A percentile compares a stretch with the other conserved stretches of the same genome.
phyloP scores from a whole-genome alignment of 176 grass and related monocot genomes.

The Aegilops tauschii region DNA sequence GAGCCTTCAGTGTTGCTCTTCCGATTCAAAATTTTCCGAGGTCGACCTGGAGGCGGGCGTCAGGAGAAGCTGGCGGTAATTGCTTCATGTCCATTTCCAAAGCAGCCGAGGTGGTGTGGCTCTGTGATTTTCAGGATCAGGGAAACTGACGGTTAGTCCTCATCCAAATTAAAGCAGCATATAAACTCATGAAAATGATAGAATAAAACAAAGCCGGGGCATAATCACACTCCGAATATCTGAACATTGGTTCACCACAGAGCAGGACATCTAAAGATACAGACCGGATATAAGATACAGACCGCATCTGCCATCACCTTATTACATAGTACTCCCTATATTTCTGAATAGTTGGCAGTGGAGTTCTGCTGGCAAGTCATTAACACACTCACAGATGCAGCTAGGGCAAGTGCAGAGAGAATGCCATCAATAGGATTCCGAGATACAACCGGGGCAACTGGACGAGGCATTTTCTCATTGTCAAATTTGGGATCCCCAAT shows the following conservation, averaged over 20 bases:
- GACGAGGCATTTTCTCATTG: constrained; percentile 25
- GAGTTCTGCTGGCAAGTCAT: constrained; percentile 55
- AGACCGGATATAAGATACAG: constrained; percentile 24
- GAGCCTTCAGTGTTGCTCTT: constrained; percentile 35
- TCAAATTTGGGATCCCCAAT: constrained; percentile 55
- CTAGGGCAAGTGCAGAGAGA: constrained; percentile 31
- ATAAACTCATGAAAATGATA: background rate
- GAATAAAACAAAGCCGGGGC: background rate
- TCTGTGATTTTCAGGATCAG: constrained; percentile 17
- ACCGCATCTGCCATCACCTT: constrained; percentile 32
- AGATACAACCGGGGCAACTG: constrained; percentile 36
- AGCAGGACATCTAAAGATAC: background rate
- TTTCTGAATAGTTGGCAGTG: constrained; percentile 10
- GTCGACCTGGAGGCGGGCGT: background rate
- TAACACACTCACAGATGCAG: constrained; percentile 28
- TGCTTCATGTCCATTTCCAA: background rate
- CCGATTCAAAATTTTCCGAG: constrained; percentile 7
- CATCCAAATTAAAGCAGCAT: background rate
- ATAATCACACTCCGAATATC: background rate
- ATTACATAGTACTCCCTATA: too few relatives aligned
- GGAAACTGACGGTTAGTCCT: constrained; percentile 6
- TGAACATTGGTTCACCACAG: background rate
- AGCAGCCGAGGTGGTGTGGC: constrained; percentile 9
- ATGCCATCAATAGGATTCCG: constrained; percentile 32
- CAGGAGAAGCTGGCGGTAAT: too few relatives aligned